Evolutionary conservation across 2,329 filamentous ascomycete genomes (phyloP).

Genomic region (Aaosphaeria arxii): DNA sequence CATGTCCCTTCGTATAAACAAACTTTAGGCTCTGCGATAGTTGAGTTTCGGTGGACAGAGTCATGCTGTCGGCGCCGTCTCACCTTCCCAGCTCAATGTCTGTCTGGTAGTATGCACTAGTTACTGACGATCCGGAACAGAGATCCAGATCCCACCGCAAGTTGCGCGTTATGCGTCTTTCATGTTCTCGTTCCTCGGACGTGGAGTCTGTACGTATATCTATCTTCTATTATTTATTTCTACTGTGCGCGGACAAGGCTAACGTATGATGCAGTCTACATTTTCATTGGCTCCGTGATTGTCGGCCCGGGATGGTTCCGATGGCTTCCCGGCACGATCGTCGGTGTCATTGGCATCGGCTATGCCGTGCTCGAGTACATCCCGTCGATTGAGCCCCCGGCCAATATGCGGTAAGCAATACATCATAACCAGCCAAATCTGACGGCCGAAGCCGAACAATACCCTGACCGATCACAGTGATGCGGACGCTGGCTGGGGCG

Average conservation of each 20-base stretch:
- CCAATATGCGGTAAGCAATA: conserved; percentile 48
- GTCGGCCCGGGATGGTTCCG: conserved; percentile 66
- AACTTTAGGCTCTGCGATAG: no score
- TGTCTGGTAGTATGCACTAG: no score
- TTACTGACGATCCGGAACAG: conserved; percentile 35
- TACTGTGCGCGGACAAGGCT: conserved; percentile 4
- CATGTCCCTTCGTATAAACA: no score
- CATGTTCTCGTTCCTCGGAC: conserved; percentile 95
- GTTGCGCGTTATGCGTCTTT: conserved; percentile 93
- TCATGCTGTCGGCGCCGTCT: no score
- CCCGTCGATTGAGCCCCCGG: conserved; percentile 52
- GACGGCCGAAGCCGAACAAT: not conserved
- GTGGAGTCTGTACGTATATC: conserved; percentile 77
- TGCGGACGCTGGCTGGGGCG: conserved; percentile 51
- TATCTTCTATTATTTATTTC: not conserved
- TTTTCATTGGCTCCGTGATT: conserved; percentile 87
- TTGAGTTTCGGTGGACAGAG: no score
- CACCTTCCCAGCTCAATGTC: no score
- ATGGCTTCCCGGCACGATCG: conserved; percentile 72
- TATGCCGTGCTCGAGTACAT: conserved; percentile 60
- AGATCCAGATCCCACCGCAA: conserved; percentile 94
- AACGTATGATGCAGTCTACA: conserved; percentile 68
- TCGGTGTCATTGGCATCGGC: conserved; percentile 73
- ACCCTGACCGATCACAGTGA: conserved; percentile 34
- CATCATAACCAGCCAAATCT: not conserved